Evolutionary conservation across 2,329 filamentous ascomycete species (phyloP).

Genomic region (Ilyonectria sp.): DNA sequence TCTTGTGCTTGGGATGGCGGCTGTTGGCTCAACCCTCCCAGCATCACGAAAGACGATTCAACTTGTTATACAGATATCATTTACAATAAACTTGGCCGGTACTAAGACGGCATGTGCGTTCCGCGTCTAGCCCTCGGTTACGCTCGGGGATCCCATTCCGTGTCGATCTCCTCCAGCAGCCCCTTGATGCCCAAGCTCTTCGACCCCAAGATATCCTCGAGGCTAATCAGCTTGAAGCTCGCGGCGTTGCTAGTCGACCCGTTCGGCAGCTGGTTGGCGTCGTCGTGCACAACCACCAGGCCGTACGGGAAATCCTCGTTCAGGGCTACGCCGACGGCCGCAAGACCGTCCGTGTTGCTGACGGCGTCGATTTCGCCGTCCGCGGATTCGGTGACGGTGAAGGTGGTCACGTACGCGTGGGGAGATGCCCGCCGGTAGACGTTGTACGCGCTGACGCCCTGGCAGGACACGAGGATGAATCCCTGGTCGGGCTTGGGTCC

Average conservation of each 20-base stretch:
- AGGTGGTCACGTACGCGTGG: slow-evolving; percentile 65
- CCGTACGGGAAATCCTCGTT: slow-evolving; percentile 60
- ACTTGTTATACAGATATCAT: not conserved
- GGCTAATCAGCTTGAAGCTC: slow-evolving; percentile 65
- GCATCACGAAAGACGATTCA: too few relatives aligned
- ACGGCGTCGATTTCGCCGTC: slow-evolving; percentile 63
- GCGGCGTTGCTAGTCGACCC: slow-evolving; percentile 63
- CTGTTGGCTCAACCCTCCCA: not conserved
- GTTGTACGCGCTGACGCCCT: slow-evolving; percentile 68
- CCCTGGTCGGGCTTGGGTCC: slow-evolving; percentile 60
- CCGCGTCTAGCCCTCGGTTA: not conserved
- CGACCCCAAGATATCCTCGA: slow-evolving; percentile 57
- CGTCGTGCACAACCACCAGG: slow-evolving; percentile 67
- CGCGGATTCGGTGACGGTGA: slow-evolving; percentile 61
- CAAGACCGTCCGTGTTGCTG: slow-evolving; percentile 67
- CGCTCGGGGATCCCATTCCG: slow-evolving; percentile 58
- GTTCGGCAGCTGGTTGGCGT: slow-evolving; percentile 64
- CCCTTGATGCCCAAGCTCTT: slow-evolving; percentile 41
- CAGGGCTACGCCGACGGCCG: slow-evolving; percentile 61
- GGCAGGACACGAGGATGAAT: slow-evolving; percentile 67
- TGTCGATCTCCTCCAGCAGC: slow-evolving; percentile 54
- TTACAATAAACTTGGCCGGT: not conserved
- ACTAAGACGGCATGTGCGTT: not conserved
- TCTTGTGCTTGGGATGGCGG: too few relatives aligned
- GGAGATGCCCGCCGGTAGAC: slow-evolving; percentile 65